phyloP scores from a whole-genome alignment of 2,329 filamentous ascomycete species.

The Ramularia endophylla region DNA sequence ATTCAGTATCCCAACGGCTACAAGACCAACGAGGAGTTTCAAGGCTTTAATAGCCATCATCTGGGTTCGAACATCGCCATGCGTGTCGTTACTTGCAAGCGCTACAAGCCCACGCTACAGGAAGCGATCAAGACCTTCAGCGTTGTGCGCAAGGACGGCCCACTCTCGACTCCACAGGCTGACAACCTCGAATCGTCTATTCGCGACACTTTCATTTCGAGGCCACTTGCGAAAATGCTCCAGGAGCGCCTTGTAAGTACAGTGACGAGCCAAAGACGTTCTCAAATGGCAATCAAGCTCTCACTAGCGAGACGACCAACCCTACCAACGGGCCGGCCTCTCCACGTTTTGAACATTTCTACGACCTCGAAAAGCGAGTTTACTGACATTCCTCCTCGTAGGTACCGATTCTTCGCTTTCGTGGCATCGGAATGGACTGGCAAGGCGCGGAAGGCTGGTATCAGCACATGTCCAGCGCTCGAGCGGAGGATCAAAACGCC shows the following conservation, averaged over 20 bases:
- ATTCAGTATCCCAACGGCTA: slow-evolving; percentile 62
- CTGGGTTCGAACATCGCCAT: slow-evolving; percentile 47
- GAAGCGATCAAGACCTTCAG: slow-evolving; percentile 52
- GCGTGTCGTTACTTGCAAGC: slow-evolving; percentile 63
- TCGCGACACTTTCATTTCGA: slow-evolving; percentile 62
- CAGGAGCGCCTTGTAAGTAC: slow-evolving; percentile 61
- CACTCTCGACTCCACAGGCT: slow-evolving; percentile 23
- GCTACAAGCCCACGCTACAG: slow-evolving; percentile 61
- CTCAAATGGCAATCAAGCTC: too few relatives aligned
- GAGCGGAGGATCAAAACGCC: slow-evolving; percentile 24
- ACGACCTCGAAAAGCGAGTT: slow-evolving; percentile 19
- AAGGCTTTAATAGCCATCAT: slow-evolving; percentile 34
- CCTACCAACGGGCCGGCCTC: too few relatives aligned
- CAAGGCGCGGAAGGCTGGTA: slow-evolving; percentile 58
- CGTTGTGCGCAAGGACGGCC: slow-evolving; percentile 25
- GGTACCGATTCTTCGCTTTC: slow-evolving; percentile 55
- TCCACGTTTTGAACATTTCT: too few relatives aligned
- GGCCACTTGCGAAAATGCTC: slow-evolving; percentile 63
- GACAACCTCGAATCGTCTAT: slow-evolving; percentile 31
- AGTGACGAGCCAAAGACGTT: too few relatives aligned
- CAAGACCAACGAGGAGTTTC: slow-evolving; percentile 50
- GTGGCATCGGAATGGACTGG: slow-evolving; percentile 56
- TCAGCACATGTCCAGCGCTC: slow-evolving; percentile 26
- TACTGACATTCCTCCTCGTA: too few relatives aligned
- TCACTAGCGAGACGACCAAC: too few relatives aligned